phyloP scores from a whole-genome alignment of 257 asterid genomes.

The Nicotiana paniculata region DNA sequence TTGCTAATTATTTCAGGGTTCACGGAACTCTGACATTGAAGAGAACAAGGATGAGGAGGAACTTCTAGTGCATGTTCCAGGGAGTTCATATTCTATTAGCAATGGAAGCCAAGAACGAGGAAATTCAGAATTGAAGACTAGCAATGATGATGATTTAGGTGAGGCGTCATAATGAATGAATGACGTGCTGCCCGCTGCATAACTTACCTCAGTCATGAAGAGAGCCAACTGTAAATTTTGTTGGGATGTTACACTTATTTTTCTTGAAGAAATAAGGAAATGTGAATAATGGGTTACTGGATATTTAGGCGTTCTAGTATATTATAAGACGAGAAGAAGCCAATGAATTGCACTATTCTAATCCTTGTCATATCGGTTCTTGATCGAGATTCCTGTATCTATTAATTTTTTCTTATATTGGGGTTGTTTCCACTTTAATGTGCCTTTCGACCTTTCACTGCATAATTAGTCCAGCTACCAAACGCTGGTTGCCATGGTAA shows the following conservation, averaged over 20 bases:
- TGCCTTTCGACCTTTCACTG: no score
- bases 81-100: constrained; percentile 72
- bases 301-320: not conserved
- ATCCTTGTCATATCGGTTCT: no score
- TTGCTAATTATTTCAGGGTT: constrained; percentile 26
- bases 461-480: no score
- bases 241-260: not conserved
- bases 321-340: not conserved
- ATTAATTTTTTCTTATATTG: no score
- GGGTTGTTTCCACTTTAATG: no score
- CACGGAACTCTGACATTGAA: constrained; percentile 11
- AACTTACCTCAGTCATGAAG: not conserved
- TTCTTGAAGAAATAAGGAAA: not conserved
- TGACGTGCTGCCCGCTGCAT: not conserved
- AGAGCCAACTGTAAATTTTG: not conserved
- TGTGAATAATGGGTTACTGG: not conserved
- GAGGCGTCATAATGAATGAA: constrained; percentile 7
- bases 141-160: not conserved
- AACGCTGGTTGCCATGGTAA: no score
- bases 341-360: no score
- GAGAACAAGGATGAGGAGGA: constrained; percentile 36
- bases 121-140: not conserved
- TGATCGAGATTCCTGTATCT: no score
- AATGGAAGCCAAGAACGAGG: constrained; percentile 13
- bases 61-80: constrained; percentile 78